These are phyloP conservation scores for Yarrowia sp. DNA, from an alignment of 805 yeast genomes.

Conservation along the genomic window DNA sequence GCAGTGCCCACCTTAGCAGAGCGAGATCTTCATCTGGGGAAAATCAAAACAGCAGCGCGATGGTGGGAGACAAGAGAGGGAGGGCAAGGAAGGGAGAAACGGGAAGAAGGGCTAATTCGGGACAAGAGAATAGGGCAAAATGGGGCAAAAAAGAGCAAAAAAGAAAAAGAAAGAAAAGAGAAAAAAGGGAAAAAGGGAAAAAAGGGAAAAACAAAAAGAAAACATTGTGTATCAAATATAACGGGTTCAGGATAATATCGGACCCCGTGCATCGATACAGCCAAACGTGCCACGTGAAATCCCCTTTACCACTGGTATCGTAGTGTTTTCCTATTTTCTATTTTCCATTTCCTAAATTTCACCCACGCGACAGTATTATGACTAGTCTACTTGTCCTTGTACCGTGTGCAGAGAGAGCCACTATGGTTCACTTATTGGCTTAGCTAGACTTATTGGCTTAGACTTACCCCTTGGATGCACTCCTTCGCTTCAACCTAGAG, in stretches of 20 bases:
- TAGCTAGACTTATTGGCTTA: too few relatives aligned
- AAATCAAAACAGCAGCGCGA: constrained; percentile 8
- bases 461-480: constrained; percentile 17
- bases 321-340: too few relatives aligned
- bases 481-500: background rate
- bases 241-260: background rate
- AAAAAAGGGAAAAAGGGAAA: too few relatives aligned
- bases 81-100: too few relatives aligned
- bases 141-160: background rate
- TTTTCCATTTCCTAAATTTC: background rate
- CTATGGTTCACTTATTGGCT: background rate
- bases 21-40: constrained; percentile 13
- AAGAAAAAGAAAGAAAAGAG: too few relatives aligned
- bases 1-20: constrained; percentile 6
- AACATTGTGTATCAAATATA: too few relatives aligned
- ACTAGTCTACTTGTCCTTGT: too few relatives aligned
- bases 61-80: too few relatives aligned
- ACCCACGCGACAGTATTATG: background rate
- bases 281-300: background rate
- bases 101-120: too few relatives aligned
- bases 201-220: too few relatives aligned
- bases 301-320: too few relatives aligned
- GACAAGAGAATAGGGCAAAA: too few relatives aligned
- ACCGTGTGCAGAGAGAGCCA: background rate
- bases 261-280: background rate